These are phyloP conservation scores for Salix dunnii DNA, from an alignment of 345 rosid genomes.

Conservation along the genomic window DNA sequence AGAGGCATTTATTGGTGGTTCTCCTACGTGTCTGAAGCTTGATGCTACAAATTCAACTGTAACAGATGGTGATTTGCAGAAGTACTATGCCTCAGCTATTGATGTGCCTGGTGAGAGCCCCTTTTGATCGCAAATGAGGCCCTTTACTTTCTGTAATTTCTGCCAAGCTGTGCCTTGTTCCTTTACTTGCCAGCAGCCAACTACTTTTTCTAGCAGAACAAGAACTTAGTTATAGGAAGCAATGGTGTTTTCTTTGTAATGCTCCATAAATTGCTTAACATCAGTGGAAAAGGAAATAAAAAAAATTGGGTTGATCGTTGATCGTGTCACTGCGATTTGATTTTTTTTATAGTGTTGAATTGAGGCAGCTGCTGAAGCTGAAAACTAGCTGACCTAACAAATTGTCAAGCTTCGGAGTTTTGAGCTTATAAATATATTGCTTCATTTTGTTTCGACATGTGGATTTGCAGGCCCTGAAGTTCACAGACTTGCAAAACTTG, in stretches of 20 bases:
- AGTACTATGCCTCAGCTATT: slow-evolving; percentile 21
- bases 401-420: neutral
- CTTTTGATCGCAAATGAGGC: neutral
- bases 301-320: neutral
- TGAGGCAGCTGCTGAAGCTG: neutral
- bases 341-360: neutral
- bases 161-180: neutral
- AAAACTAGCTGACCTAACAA: neutral
- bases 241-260: neutral
- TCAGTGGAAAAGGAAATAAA: neutral
- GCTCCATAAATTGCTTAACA: neutral
- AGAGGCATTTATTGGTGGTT: slow-evolving; percentile 28
- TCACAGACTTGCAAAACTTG: slow-evolving; percentile 14
- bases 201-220: neutral
- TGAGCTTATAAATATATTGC: neutral
- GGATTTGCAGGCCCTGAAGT: slow-evolving; percentile 22
- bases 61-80: neutral
- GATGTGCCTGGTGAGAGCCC: slow-evolving; percentile 20
- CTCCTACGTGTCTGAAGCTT: neutral
- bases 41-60: neutral
- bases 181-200: neutral
- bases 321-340: neutral
- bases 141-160: neutral
- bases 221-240: neutral
- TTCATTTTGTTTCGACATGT: neutral